A percentile compares a stretch with the other conserved stretches of the same genome.
Conservation (phyloP, 1,284 basidiomycete genomes). For the Tilletia walkeri region DNA sequence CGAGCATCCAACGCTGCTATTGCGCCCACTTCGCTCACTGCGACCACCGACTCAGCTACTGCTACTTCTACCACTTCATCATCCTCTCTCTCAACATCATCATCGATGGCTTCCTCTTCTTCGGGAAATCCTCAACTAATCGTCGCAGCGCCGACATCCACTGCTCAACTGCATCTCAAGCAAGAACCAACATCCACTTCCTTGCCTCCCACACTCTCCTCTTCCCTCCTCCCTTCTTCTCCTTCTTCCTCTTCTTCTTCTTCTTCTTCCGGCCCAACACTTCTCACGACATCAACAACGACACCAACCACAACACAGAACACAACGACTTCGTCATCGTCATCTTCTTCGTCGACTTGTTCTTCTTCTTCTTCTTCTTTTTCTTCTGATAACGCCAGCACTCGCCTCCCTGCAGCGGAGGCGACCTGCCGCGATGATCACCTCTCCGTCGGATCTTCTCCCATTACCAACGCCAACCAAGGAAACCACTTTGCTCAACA, state of each 20-base stretch:
- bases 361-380: background rate
- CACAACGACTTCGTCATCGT: conserved; percentile 22
- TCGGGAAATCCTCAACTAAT: conserved; percentile 25
- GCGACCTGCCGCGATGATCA: conserved; percentile 34
- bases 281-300: conserved; percentile 36
- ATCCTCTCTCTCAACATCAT: background rate
- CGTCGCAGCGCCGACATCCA: conserved; percentile 14
- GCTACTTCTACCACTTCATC: conserved; percentile 14
- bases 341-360: no score
- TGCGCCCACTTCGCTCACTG: background rate
- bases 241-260: conserved; percentile 1
- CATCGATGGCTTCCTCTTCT: conserved; percentile 22
- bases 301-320: conserved; percentile 26
- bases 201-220: background rate
- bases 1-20: background rate
- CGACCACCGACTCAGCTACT: background rate
- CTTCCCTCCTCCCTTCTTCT: background rate
- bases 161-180: no score
- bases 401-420: conserved; percentile 55
- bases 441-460: conserved; percentile 22
- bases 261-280: conserved; percentile 28
- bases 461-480: background rate
- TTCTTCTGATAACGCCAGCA: conserved; percentile 23
- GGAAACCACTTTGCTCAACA: no score
- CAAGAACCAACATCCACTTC: background rate